Evolutionary conservation across 2,329 filamentous ascomycete genomes (phyloP).

Genomic region (Chrysosporium queenslandicum): DNA sequence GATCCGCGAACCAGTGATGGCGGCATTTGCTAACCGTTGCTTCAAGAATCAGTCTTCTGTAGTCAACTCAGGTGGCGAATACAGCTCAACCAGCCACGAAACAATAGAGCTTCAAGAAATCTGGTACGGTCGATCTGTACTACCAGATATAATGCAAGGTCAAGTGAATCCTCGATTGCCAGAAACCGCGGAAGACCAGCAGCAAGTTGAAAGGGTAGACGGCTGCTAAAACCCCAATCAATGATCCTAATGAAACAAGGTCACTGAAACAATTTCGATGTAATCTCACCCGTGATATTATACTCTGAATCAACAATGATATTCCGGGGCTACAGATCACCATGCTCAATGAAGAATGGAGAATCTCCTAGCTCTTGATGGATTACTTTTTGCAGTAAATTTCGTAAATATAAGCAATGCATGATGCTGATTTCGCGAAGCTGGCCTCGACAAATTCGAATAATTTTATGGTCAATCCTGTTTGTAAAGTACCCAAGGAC

Average conservation of each 20-base stretch:
- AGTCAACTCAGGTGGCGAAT: slow-evolving; percentile 11
- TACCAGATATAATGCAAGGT: slow-evolving; percentile 1
- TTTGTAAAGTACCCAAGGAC: slow-evolving; percentile 2
- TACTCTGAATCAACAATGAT: slow-evolving; percentile 13
- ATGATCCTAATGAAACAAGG: slow-evolving; percentile 13
- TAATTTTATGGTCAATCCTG: slow-evolving; percentile 12
- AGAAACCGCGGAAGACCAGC: slow-evolving; percentile 13
- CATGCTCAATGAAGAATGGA: slow-evolving; percentile 14
- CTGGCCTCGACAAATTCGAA: slow-evolving; percentile 10
- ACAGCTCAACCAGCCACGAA: too few species aligned
- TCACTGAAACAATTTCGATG: too few species aligned
- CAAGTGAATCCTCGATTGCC: background rate
- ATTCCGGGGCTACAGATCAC: slow-evolving; percentile 13
- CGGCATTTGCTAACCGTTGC: slow-evolving; percentile 9
- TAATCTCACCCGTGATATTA: slow-evolving; percentile 14
- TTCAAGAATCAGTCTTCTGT: slow-evolving; percentile 11
- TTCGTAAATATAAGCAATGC: slow-evolving; percentile 9
- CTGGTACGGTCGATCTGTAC: slow-evolving; percentile 5
- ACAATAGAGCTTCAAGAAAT: slow-evolving; percentile 5
- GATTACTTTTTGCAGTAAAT: slow-evolving; percentile 6
- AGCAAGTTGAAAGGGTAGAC: slow-evolving; percentile 11
- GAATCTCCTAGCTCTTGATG: slow-evolving; percentile 5
- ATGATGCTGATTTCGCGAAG: slow-evolving; percentile 11
- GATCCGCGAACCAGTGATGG: slow-evolving; percentile 7
- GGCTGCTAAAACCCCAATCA: slow-evolving; percentile 10